Percentiles rank a stretch among this genome's conserved stretches.
Evolutionary conservation across 2,329 filamentous ascomycete species (phyloP).

Genomic region (Apiospora koreana): DNA sequence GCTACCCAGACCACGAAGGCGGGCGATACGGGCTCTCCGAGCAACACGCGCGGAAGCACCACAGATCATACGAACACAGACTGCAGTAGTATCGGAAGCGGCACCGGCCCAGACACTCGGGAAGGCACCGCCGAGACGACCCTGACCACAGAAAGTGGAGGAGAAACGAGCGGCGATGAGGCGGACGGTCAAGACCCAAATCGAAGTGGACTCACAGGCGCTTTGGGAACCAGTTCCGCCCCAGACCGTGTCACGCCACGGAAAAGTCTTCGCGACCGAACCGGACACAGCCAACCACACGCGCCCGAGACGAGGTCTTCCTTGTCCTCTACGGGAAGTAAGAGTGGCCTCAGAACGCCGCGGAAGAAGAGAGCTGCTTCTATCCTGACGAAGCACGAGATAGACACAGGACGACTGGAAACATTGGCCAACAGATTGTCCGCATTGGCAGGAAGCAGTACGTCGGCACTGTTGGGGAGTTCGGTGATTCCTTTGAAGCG

Average conservation of each 20-base stretch:
- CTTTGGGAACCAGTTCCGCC: not conserved
- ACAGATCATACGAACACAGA: slow-evolving; percentile 2
- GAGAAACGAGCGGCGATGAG: slow-evolving; percentile 1
- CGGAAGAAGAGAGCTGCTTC: not conserved
- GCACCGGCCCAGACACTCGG: not conserved
- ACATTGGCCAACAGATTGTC: slow-evolving; percentile 6
- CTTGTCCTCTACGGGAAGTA: not conserved
- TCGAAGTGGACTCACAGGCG: not conserved
- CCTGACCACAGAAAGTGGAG: not conserved
- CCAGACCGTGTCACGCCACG: not conserved
- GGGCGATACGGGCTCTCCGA: not conserved
- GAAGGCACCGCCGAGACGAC: not conserved
- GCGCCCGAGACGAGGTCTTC: not conserved
- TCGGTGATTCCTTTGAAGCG: slow-evolving; percentile 3
- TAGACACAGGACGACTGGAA: slow-evolving; percentile 9
- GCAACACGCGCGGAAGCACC: not conserved
- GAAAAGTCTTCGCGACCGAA: not conserved
- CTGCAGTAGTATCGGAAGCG: slow-evolving; percentile 2
- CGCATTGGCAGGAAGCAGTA: not conserved
- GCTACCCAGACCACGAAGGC: not conserved
- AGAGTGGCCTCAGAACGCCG: not conserved
- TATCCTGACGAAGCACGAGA: not conserved
- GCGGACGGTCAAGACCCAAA: not conserved
- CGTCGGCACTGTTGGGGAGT: not conserved
- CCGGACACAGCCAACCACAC: not conserved